Evolutionary conservation across 2,329 filamentous ascomycete genomes (phyloP), one percentile per base, ranked within the genome.

Genomic region (Diaporthe humulicola): DNA sequence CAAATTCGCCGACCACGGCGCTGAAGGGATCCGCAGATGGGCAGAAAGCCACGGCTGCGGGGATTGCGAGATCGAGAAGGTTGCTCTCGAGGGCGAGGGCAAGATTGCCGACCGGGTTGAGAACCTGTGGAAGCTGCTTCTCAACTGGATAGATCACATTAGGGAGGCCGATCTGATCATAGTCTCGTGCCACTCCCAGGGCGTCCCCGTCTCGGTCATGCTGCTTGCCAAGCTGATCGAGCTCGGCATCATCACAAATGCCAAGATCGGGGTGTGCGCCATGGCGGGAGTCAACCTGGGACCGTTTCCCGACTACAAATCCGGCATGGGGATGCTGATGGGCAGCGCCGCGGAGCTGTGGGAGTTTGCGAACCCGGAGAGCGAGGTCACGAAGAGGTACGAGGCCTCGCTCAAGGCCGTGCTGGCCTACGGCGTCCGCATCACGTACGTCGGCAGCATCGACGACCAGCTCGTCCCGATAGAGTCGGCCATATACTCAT

Each of bases 381-480:
- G 95, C 81, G 89, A 91, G 71, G 94, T 98, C 17, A 96, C 95
- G 0, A 93, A 93, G 79, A 91, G 94, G 78, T 97, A 98, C 78
- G 92, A 95, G 79, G 87, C 91, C 38, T 92, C 95, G 0, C 85
- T 98, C 4, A 92, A 93, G 79, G 90, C 90, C 14, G 93, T 93
- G 2, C 86, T 99, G 9, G 89, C 92, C 22, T 93, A 95, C 79
- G 95, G 96, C 17, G 94, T 94, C 19, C 91, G 95, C 54, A 91
- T 98, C 66, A 94, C 95, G 0, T 98, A 96, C 82, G 89, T 98
- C 75, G 96, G 96, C 71, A 98, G 96, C 83, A 97, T 99, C 70
- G 97, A 99, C 82, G 97, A 99, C 83, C 97, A 99, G 83, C 88
- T 99, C 3, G 96, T 99, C 19, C 96, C 96, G 5, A 87, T 99